Evolutionary conservation across 2,329 filamentous ascomycete species (phyloP).

Genomic region (Bipolaris zeicola): DNA sequence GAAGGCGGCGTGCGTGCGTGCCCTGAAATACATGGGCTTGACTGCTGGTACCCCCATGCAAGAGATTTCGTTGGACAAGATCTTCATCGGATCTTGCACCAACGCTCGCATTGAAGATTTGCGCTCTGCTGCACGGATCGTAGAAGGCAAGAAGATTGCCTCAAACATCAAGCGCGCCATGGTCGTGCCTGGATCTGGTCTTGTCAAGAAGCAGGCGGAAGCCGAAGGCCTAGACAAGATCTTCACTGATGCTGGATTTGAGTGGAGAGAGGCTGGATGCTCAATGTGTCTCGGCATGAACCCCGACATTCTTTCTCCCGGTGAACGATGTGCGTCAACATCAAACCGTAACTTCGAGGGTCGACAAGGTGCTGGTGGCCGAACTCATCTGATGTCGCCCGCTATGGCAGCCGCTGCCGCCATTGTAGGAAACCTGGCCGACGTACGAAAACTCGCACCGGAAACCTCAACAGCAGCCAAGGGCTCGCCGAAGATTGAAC

Average conservation of each 20-base stretch:
- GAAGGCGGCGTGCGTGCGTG: constrained; percentile 77
- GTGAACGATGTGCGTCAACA: constrained; percentile 92
- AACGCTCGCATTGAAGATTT: constrained; percentile 97
- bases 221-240: constrained; percentile 91
- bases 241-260: constrained; percentile 89
- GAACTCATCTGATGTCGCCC: constrained; percentile 95
- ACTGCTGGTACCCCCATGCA: constrained; percentile 85
- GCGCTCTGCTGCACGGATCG: constrained; percentile 81
- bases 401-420: constrained; percentile 94
- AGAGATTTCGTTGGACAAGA: constrained; percentile 90
- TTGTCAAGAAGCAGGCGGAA: constrained; percentile 92
- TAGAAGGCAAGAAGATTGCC: constrained; percentile 86
- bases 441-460: constrained; percentile 78
- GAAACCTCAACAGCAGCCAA: constrained; percentile 50
- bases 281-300: constrained; percentile 99
- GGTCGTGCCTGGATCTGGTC: constrained; percentile 93
- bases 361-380: constrained; percentile 86
- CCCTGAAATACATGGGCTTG: constrained; percentile 96
- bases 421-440: constrained; percentile 87
- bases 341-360: constrained; percentile 98
- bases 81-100: constrained; percentile 98
- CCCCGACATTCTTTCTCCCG: constrained; percentile 90
- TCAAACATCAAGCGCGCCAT: constrained; percentile 90
- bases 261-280: constrained; percentile 98
- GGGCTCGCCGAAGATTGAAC: constrained; percentile 63